A percentile compares a stretch with the other conserved stretches of the same genome.
phyloP scores from a whole-genome alignment of 2,329 filamentous ascomycete genomes.

The Teratosphaeria destructans region DNA sequence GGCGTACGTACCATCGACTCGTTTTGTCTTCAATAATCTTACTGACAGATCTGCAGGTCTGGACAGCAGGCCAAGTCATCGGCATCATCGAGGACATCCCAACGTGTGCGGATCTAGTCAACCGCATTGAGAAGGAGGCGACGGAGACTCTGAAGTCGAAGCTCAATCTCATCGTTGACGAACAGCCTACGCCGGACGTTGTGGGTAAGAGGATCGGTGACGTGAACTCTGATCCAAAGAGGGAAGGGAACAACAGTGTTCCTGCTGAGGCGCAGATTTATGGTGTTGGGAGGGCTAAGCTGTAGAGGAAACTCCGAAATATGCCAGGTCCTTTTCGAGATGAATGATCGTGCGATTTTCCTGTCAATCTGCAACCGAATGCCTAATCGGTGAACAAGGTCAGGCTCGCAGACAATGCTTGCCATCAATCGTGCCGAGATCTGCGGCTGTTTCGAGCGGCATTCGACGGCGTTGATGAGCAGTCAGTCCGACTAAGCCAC shows the following conservation, averaged over 20 bases:
- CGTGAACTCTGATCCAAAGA: slow-evolving; percentile 8
- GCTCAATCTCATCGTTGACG: slow-evolving; percentile 29
- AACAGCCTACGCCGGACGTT: slow-evolving; percentile 24
- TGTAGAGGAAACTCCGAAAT: slow-evolving; percentile 2
- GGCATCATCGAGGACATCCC: slow-evolving; percentile 44
- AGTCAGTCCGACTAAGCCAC: no score
- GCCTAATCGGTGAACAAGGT: no score
- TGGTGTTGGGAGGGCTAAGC: slow-evolving; percentile 29
- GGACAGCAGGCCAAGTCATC: slow-evolving; percentile 95
- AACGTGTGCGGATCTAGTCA: slow-evolving; percentile 36
- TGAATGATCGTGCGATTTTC: no score
- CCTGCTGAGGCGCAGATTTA: slow-evolving; percentile 32
- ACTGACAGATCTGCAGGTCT: slow-evolving; percentile 49
- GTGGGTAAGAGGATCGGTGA: slow-evolving; percentile 20
- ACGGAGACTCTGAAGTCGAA: slow-evolving; percentile 20
- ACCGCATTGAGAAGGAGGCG: slow-evolving; percentile 32
- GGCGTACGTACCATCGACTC: slow-evolving; percentile 53
- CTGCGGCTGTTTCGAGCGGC: no score
- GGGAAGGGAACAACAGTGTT: slow-evolving; percentile 24
- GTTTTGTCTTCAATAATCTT: background rate
- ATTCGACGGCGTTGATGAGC: no score
- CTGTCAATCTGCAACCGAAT: no score
- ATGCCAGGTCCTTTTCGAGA: no score
- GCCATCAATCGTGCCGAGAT: no score
- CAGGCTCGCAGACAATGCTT: no score